Conservation (phyloP, 805 yeast species). For the Wickerhamiella kurtzmanii region DNA sequence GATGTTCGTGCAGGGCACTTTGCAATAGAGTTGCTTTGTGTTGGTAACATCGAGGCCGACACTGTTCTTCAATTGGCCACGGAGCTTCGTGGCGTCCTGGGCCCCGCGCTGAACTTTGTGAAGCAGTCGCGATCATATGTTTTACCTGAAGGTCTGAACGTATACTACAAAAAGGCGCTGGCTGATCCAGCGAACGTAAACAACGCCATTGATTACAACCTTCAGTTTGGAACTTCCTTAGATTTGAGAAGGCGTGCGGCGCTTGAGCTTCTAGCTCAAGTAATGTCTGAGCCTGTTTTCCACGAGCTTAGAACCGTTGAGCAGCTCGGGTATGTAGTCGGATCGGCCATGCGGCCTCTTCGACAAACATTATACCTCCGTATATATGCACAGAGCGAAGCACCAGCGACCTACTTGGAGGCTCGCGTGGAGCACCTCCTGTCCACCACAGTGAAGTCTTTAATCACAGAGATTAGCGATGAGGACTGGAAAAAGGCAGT, state of each 20-base stretch:
- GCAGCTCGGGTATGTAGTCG: slow-evolving; percentile 90
- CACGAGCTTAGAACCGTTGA: slow-evolving; percentile 83
- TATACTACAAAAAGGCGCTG: slow-evolving; percentile 21
- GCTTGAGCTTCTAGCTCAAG: slow-evolving; percentile 55
- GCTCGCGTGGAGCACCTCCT: slow-evolving; percentile 62
- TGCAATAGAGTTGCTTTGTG: slow-evolving; percentile 56
- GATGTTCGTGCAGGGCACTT: slow-evolving; percentile 38
- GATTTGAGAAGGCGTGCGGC: slow-evolving; percentile 34
- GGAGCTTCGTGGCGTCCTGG: slow-evolving; percentile 1
- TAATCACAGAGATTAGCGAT: slow-evolving; percentile 39
- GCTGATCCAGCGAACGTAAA: slow-evolving; percentile 63
- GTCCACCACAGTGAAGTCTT: slow-evolving; percentile 29
- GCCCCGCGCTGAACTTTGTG: slow-evolving; percentile 1
- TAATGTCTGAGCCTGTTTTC: slow-evolving; percentile 78
- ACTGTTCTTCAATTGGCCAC: slow-evolving; percentile 41
- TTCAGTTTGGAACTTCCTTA: slow-evolving; percentile 46
- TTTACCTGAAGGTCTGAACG: slow-evolving; percentile 20
- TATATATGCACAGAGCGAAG: slow-evolving; percentile 77
- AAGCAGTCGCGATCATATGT: slow-evolving; percentile 23
- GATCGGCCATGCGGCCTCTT: slow-evolving; percentile 54
- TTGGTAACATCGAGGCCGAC: slow-evolving; percentile 53
- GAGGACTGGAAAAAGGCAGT: slow-evolving; percentile 60
- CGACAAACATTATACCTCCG: slow-evolving; percentile 58
- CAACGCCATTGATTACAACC: slow-evolving; percentile 67
- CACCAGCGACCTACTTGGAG: slow-evolving; percentile 58